Evolutionary conservation across 2,329 filamentous ascomycete species (phyloP).

Genomic region (Sporothrix globosa): DNA sequence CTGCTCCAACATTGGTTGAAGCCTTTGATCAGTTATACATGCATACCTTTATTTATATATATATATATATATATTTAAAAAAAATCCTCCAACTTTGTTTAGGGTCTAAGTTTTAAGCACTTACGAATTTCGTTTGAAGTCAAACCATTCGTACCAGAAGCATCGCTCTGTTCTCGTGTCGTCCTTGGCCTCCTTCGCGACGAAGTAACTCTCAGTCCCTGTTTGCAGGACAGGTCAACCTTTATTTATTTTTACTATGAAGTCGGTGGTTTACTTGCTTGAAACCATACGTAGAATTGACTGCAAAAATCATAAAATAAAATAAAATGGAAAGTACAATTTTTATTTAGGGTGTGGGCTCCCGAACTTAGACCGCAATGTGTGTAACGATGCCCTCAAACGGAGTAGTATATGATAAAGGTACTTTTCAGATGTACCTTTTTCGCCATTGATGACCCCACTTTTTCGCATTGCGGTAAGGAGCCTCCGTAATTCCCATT

Average conservation of each 20-base stretch:
- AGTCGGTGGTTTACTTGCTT: too few relatives aligned
- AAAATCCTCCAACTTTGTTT: neutral
- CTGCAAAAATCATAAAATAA: too few relatives aligned
- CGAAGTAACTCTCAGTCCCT: too few relatives aligned
- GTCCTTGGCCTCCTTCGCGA: neutral
- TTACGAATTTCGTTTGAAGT: neutral
- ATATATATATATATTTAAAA: neutral
- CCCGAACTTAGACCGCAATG: too few relatives aligned
- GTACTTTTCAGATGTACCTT: neutral
- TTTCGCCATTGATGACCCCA: conserved; percentile 2
- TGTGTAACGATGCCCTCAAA: neutral
- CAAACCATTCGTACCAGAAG: neutral
- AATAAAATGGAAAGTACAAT: too few relatives aligned
- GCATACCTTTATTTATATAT: neutral
- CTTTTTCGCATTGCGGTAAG: neutral
- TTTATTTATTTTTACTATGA: too few relatives aligned
- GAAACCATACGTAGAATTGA: too few relatives aligned
- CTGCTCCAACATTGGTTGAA: neutral
- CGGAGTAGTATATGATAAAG: neutral
- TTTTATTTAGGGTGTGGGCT: too few relatives aligned
- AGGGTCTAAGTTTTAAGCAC: too few relatives aligned
- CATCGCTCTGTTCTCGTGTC: neutral
- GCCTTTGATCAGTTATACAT: neutral
- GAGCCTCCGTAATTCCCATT: neutral
- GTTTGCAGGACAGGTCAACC: too few relatives aligned